Evolutionary conservation across 192 early-diverging fungal genomes (phyloP).

Genomic region (Dimargaris xerosporica): DNA sequence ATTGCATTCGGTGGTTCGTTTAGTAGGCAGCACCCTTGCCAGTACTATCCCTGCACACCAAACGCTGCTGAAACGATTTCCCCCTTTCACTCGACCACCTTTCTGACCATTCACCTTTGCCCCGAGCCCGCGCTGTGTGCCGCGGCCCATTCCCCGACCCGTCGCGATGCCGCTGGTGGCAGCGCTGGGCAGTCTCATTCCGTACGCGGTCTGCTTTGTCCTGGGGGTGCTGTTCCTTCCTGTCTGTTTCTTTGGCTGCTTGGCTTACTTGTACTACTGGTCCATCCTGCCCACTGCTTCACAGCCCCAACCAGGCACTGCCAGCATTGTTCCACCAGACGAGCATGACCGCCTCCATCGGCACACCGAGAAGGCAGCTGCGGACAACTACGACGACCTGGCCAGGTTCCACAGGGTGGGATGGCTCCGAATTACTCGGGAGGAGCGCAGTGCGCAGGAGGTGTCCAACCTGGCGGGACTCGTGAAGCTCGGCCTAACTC

Average conservation of each 20-base stretch:
- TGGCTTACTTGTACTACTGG: background rate
- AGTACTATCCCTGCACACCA: no score
- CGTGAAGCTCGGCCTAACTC: conserved; percentile 17
- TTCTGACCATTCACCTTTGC: no score
- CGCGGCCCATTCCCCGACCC: no score
- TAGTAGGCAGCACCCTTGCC: no score
- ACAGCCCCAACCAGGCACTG: background rate
- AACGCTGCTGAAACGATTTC: no score
- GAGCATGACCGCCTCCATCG: conserved; percentile 9
- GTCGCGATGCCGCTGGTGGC: no score
- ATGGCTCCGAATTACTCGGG: conserved; percentile 24
- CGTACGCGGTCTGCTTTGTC: background rate
- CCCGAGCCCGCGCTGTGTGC: no score
- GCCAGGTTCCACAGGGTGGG: conserved; percentile 21
- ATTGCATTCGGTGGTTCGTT: no score
- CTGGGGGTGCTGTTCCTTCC: conserved; percentile 6
- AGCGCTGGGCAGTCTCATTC: background rate
- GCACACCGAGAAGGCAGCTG: background rate
- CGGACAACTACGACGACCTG: background rate
- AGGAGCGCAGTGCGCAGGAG: conserved; percentile 13
- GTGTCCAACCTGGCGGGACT: conserved; percentile 18
- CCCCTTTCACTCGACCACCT: no score
- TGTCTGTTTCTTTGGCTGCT: background rate
- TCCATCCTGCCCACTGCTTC: background rate
- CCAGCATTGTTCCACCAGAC: background rate